Conservation (phyloP, 2,329 filamentous ascomycete species). For the Arthrobotrys conoides region DNA sequence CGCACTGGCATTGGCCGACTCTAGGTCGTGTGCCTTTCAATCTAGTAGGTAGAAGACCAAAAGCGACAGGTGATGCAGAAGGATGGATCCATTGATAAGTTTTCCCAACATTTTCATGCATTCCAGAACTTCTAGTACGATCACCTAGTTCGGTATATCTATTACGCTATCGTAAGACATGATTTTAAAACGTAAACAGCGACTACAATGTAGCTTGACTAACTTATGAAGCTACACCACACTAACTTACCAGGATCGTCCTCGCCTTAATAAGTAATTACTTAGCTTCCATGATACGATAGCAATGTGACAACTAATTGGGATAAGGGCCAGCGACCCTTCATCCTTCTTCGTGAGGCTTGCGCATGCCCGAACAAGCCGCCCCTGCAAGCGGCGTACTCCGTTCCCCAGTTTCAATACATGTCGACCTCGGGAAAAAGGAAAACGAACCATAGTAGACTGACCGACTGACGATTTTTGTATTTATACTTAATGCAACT, state of each 20-base stretch:
- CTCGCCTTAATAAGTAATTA: not conserved
- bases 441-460: slow-evolving; percentile 33
- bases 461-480: not conserved
- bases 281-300: slow-evolving; percentile 32
- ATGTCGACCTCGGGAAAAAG: slow-evolving; percentile 36
- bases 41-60: slow-evolving; percentile 24
- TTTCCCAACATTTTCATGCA: slow-evolving; percentile 38
- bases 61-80: slow-evolving; percentile 29
- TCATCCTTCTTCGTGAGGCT: not conserved
- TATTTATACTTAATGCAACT: slow-evolving; percentile 51
- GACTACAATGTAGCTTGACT: slow-evolving; percentile 1
- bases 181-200: slow-evolving; percentile 19
- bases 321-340: slow-evolving; percentile 34
- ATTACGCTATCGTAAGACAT: slow-evolving; percentile 57
- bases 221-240: not conserved
- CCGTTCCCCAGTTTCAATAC: not conserved
- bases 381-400: slow-evolving; percentile 40
- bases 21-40: slow-evolving; percentile 45
- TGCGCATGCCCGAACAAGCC: slow-evolving; percentile 41
- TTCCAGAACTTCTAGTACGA: slow-evolving; percentile 20
- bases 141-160: slow-evolving; percentile 20
- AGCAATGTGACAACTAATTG: slow-evolving; percentile 30
- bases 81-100: not conserved
- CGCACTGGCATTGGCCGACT: slow-evolving; percentile 37
- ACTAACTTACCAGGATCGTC: not conserved